Evolutionary conservation across 202 grass and related monocot species (phyloP), one percentile per base, ranked within the genome.

Genomic region (Dendrocalamus latiflorus): DNA sequence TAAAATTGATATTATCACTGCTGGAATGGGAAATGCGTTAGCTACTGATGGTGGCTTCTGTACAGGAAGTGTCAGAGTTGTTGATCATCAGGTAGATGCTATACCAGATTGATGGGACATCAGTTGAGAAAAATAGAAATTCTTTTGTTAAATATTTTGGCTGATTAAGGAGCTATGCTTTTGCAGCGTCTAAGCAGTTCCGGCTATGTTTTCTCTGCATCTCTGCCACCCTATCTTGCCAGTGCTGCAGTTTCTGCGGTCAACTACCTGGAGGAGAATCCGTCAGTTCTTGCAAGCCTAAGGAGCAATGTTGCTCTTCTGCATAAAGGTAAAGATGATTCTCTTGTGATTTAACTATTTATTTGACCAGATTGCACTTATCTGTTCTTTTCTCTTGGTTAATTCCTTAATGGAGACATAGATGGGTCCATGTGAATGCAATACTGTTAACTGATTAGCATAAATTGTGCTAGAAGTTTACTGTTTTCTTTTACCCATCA

Each of bases 1-100:
- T 20, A 93, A 98, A 84, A 95, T 98, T 75, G 95, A 98, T 88
- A 95, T 98, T 68, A 98, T 98, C 76, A 98, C 95, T 78, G 95
- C 95, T 87, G 95, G 93, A 71, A 98, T 95, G 95, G 95, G 91
- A 75, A 98, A 98, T 90, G 89, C 95, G 55, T 74, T 95, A 74
- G 92, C 93, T 63, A 98, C 89, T 74, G 93, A 98, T 81, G 95
- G 95, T 74, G 95, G 93, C 18, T 98, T 98, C 81, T 98, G 93
- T 84, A 93, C 93, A 44, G 93, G 91, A 87, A 91, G 87, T 82
- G 82, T 75, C 75, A 93, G 93, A 90, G 95, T 98, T 81, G 95
- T 98, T 83, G 95, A 98, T 90, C 95, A 98, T 86, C 93, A 98
- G 88, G 95, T 95, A 93, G 26, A 74, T 87, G 49, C 43, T 60